These are phyloP conservation scores for Coleophoma eucalyptorum DNA, from an alignment of 2,329 filamentous ascomycete species.

Conservation along the genomic window DNA sequence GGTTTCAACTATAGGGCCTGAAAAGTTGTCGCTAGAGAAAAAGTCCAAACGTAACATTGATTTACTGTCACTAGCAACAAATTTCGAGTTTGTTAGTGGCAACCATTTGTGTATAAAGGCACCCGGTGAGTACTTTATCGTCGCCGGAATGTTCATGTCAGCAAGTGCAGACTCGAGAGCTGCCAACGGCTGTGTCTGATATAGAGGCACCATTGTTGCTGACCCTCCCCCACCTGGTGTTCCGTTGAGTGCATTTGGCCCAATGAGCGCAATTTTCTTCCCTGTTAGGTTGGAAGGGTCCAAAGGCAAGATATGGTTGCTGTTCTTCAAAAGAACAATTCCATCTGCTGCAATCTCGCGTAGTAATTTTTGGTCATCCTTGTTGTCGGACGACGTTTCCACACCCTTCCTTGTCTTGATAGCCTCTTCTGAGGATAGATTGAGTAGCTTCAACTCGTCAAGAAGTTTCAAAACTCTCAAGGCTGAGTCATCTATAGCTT, in stretches of 20 bases:
- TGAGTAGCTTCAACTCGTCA: neutral
- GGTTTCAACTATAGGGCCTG: neutral
- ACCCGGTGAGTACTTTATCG: neutral
- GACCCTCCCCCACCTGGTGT: slow-evolving; percentile 26
- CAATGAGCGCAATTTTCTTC: slow-evolving; percentile 42
- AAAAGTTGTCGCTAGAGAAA: neutral
- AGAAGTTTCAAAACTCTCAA: slow-evolving; percentile 2
- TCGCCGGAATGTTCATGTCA: neutral
- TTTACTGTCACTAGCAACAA: neutral
- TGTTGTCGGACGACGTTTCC: slow-evolving; percentile 11
- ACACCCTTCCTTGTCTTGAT: slow-evolving; percentile 3
- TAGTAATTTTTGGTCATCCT: slow-evolving; percentile 34
- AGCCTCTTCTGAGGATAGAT: neutral
- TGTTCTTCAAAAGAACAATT: slow-evolving; percentile 19
- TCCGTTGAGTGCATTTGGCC: slow-evolving; percentile 42
- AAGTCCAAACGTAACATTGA: neutral
- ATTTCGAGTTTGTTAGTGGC: neutral
- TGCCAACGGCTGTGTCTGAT: slow-evolving; percentile 21
- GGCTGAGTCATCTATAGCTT: slow-evolving; percentile 1
- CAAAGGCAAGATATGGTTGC: slow-evolving; percentile 14
- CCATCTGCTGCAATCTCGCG: slow-evolving; percentile 27
- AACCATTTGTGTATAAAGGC: slow-evolving; percentile 1
- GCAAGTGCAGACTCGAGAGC: slow-evolving; percentile 4
- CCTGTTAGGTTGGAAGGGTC: neutral
- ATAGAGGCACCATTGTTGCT: slow-evolving; percentile 22